Evolutionary conservation across 2,329 filamentous ascomycete species (phyloP).

Genomic region (Cercospora brassicicola): DNA sequence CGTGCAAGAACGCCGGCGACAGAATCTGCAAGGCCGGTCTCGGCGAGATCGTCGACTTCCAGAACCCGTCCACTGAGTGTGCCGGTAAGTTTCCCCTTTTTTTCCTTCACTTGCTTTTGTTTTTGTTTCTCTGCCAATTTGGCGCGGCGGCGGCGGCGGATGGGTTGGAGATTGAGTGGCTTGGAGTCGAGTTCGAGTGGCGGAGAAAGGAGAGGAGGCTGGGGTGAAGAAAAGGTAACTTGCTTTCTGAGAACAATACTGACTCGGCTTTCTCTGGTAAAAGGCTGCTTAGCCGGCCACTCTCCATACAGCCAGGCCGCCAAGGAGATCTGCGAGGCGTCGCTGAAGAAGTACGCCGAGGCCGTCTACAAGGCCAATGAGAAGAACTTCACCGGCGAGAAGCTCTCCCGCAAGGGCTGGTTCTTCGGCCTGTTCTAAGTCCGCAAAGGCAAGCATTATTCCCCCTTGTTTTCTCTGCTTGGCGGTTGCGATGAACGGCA

Average conservation of each 20-base stretch:
- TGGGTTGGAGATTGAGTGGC: neutral
- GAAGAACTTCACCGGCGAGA: neutral
- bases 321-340: neutral
- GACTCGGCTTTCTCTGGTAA: neutral
- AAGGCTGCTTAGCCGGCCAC: slow-evolving; percentile 6
- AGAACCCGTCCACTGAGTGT: slow-evolving; percentile 12
- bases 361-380: slow-evolving; percentile 5
- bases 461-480: neutral
- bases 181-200: neutral
- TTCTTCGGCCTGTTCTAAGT: slow-evolving; percentile 7
- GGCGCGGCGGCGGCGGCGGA: neutral
- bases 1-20: slow-evolving; percentile 2
- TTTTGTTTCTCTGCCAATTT: neutral
- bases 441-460: neutral
- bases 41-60: slow-evolving; percentile 3
- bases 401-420: slow-evolving; percentile 3
- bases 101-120: neutral
- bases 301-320: neutral
- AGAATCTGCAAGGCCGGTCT: slow-evolving; percentile 5
- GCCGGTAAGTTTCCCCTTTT: slow-evolving; percentile 1
- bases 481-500: neutral
- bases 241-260: neutral
- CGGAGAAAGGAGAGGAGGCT: neutral
- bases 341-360: slow-evolving; percentile 10
- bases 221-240: neutral